These are phyloP conservation scores for Erodium maritimum DNA, from an alignment of 345 rosid species.

Conservation along the genomic window DNA sequence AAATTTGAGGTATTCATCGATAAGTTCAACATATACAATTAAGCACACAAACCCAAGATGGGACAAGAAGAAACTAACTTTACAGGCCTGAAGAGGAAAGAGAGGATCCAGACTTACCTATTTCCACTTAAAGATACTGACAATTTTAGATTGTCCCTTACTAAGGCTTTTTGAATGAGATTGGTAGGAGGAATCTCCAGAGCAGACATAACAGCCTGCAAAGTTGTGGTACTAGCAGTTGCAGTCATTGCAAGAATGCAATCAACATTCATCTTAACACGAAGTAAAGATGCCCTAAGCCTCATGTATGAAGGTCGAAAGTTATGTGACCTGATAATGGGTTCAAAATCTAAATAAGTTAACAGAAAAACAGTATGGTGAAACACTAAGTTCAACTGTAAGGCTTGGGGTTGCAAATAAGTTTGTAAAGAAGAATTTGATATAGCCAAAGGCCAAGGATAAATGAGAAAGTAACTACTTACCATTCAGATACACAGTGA, in stretches of 20 bases:
- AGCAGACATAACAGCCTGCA: conserved; percentile 74
- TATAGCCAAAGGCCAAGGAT: neutral
- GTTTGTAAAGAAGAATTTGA: neutral
- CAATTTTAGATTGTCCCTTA: conserved; percentile 64
- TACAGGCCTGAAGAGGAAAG: neutral
- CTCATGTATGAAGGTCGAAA: conserved; percentile 96
- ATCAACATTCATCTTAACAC: conserved; percentile 41
- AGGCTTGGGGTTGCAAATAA: conserved; percentile 1
- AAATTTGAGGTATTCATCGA: conserved; percentile 10
- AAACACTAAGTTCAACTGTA: neutral
- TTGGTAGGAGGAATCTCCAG: conserved; percentile 71
- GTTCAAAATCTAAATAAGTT: conserved; percentile 4
- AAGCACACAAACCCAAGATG: conserved; percentile 7
- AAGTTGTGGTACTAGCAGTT: conserved; percentile 65
- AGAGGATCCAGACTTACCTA: conserved; percentile 35
- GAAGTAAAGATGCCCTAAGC: conserved; percentile 78
- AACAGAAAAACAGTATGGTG: conserved; percentile 2
- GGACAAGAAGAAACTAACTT: conserved; percentile 2
- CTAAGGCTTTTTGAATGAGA: conserved; percentile 54
- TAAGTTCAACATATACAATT: conserved; percentile 1
- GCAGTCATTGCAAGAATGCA: conserved; percentile 98
- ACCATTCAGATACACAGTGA: conserved; percentile 97
- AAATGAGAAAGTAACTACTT: conserved; percentile 17
- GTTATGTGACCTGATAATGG: conserved; percentile 74
- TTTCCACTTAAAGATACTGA: conserved; percentile 72